Evolutionary conservation across 768 basidiomycete genomes (phyloP), one percentile per base, ranked within the genome.

Genomic region (Pholiota conissans): DNA sequence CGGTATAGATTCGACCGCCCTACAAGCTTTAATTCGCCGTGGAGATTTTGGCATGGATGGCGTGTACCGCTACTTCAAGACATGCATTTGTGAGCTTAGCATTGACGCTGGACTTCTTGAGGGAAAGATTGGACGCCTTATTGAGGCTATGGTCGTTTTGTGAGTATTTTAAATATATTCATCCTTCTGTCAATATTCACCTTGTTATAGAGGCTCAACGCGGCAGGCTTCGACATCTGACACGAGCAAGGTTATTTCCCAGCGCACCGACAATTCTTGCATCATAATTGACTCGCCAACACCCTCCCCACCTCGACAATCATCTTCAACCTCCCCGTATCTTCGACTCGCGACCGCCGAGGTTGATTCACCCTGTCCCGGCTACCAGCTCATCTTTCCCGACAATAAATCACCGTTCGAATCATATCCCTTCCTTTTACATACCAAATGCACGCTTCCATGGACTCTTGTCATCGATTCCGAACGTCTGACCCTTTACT

Each of bases 41-140:
- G 56, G 48, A 3, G 24, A 49, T 14, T 39, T 32, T 27, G 56
- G 56, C 27, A 57, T 42, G 52, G 52, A 53, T 42, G 52, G 52
- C 1, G n/a, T 49, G 5, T 51, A 56, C 37, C 27, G 42, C 18
- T 46, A 37, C 54, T 40, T 60, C 27, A 30, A 40, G 39, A 9
- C 11, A 4, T 53, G 52, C 26, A 37, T 53, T 5, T 24, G 16
- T 14, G 39, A 53, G 20, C 37, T 53, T 3, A 45, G 24, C 1
- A 40, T 53, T 5, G 7, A 45, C 13, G 11, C 35, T 11, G 52
- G 34, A 6, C 28, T 53, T 7, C 28, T 53, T 7, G 52, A 53
- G 28, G 27, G 37, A 2, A 53, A 53, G 32, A 53, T 37, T 37
- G 6, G 14, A 5, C 35, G 35, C 3, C 37, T 39, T 1, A 14